phyloP scores from a whole-genome alignment of 2,329 filamentous ascomycete species.

The Penicillium griseofulvum region DNA sequence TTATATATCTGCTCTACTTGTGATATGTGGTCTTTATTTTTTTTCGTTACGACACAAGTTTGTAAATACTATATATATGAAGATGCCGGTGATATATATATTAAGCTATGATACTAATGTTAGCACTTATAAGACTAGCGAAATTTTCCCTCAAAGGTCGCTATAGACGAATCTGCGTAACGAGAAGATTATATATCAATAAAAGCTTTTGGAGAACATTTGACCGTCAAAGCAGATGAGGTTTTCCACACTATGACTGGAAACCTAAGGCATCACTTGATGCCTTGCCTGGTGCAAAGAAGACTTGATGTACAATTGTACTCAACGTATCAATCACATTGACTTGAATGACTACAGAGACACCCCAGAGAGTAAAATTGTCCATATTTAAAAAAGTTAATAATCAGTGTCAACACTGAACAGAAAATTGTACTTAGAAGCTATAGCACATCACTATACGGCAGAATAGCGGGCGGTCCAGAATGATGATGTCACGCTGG shows the following conservation, averaged over 20 bases:
- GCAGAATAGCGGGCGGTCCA: constrained; percentile 2
- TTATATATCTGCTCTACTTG: too few species aligned
- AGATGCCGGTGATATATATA: not conserved
- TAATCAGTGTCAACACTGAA: not conserved
- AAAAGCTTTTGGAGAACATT: not conserved
- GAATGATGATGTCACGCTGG: constrained; percentile 4
- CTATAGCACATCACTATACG: not conserved
- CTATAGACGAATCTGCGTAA: not conserved
- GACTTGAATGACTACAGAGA: not conserved
- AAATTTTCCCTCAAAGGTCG: too few species aligned
- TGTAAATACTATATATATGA: rapidly evolving
- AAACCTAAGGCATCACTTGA: not conserved
- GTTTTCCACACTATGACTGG: not conserved
- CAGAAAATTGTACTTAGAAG: not conserved
- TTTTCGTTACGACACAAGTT: not conserved
- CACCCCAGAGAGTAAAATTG: too few species aligned
- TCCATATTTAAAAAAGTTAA: not conserved
- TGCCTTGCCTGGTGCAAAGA: not conserved
- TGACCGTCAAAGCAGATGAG: not conserved
- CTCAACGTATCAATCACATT: not conserved
- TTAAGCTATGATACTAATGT: not conserved
- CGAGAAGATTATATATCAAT: not conserved
- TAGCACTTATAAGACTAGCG: not conserved
- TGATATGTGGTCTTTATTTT: too few species aligned
- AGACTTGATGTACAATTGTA: too few species aligned